Evolutionary conservation across 2,329 filamentous ascomycete species (phyloP), one percentile per base, ranked within the genome.

Genomic region (Cercospora zeina): DNA sequence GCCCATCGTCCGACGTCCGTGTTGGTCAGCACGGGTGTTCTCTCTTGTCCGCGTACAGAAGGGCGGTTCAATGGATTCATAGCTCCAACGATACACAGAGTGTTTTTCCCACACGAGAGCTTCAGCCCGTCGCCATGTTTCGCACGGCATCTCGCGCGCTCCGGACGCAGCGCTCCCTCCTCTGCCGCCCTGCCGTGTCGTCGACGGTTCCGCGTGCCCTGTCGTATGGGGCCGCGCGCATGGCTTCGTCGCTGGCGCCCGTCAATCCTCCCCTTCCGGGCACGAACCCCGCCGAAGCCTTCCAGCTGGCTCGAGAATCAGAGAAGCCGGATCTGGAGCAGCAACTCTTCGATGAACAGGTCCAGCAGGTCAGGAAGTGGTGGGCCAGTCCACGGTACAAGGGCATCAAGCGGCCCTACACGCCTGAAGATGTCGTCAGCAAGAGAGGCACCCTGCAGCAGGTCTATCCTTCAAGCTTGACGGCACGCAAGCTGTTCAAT

Each of bases 401-500:
- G 67, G 93, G 90, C 63, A 97, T 97, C 80, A 95, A 89, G 81
- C 85, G 95, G 50, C 92, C 93, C 10, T 99, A 97, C 76, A 89
- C 88, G 16, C 90, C 92, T 1, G 90, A 88, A 70, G 93, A 96
- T 78, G 89, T 99, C 5, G 93, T 96, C 65, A 92, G 89, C 77
- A 97, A 97, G 81, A 85, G 95, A 65, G 95, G 95, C 9, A 88
- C 91, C 6, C 84, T 97, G 68, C 87, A 91, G 72, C 90, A 96
- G 74, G 86, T 85, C 55, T 97, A 97, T 70, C 90, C 95, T 0
- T 96, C 92, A 78, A 97, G 92, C 13, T 79, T 96, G 65, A 97
- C 96, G 90, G 95, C 93, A 0, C 84, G 91, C 73, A 97, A 99
- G 79, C 84, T 99, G 4, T 99, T 96, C 79, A 89, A 96, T 75